Evolutionary conservation across 331 rosid species (phyloP).

Genomic region (Cucumis variabilis): DNA sequence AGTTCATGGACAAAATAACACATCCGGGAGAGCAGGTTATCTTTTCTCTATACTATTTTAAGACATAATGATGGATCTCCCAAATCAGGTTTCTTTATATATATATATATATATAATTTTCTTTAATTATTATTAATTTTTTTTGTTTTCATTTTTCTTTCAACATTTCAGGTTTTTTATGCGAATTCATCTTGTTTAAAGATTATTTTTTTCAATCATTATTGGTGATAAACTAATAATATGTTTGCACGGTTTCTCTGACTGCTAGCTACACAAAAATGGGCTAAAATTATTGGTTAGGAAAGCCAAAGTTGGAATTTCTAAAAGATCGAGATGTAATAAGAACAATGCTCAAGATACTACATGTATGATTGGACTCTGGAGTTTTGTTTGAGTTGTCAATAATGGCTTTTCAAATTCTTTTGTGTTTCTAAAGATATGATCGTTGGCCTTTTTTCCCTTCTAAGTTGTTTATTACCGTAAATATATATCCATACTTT

Average conservation of each 20-base stretch:
- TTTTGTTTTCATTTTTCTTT: not conserved
- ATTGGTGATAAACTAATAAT: not conserved
- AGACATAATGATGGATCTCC: conserved; percentile 64
- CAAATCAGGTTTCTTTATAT: conserved; percentile 69
- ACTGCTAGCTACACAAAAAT: conserved; percentile 57
- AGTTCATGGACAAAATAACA: conserved; percentile 98
- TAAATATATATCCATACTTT: too few relatives aligned
- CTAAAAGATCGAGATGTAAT: conserved; percentile 87
- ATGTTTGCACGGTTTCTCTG: not conserved
- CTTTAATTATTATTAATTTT: too few relatives aligned
- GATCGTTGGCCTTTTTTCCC: too few relatives aligned
- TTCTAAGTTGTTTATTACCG: too few relatives aligned
- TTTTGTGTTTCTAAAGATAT: not conserved
- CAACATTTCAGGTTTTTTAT: not conserved
- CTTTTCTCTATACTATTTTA: conserved; percentile 2
- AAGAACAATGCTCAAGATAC: conserved; percentile 83
- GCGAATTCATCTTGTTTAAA: conserved; percentile 26
- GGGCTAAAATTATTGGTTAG: conserved; percentile 90
- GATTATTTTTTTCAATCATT: conserved; percentile 6
- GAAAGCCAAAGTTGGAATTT: conserved; percentile 76
- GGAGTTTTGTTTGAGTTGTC: conserved; percentile 15
- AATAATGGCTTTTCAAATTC: not conserved
- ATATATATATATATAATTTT: too few relatives aligned
- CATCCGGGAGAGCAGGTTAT: conserved; percentile 99
- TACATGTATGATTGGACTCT: conserved; percentile 62